A percentile compares a stretch with the other conserved stretches of the same genome.
These are phyloP conservation scores for Diddensiella santjacobensis DNA, from an alignment of 805 yeast species.

Conservation along the genomic window DNA sequence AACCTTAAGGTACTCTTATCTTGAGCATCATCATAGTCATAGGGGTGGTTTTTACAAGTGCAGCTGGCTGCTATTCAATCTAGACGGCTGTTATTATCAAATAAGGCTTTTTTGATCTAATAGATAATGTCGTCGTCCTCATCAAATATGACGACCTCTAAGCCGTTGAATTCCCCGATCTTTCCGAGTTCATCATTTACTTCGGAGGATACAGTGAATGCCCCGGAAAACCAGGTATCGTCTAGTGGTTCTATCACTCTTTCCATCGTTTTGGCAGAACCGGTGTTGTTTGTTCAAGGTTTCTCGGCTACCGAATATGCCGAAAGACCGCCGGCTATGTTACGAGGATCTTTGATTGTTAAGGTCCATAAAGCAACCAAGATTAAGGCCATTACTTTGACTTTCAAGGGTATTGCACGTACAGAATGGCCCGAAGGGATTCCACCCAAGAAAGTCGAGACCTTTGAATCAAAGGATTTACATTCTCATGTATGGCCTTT, in stretches of 20 bases:
- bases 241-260: constrained; percentile 63
- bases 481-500: constrained; percentile 91
- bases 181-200: constrained; percentile 17
- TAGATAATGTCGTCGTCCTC: background rate
- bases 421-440: constrained; percentile 98
- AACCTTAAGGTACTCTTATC: too few relatives aligned
- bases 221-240: constrained; percentile 45
- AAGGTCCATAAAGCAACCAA: constrained; percentile 68
- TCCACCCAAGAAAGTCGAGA: constrained; percentile 77
- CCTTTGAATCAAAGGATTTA: constrained; percentile 59
- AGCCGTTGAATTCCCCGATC: constrained; percentile 13
- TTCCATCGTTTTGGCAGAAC: constrained; percentile 76
- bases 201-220: constrained; percentile 13
- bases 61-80: too few relatives aligned
- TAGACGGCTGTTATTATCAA: too few relatives aligned
- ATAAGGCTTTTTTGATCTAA: too few relatives aligned
- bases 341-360: constrained; percentile 74
- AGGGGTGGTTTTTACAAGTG: too few relatives aligned
- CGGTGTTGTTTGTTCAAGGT: constrained; percentile 75
- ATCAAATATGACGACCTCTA: too few relatives aligned
- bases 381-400: constrained; percentile 58
- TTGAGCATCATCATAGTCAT: too few relatives aligned
- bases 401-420: constrained; percentile 62
- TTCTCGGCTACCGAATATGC: constrained; percentile 56
- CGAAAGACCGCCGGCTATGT: constrained; percentile 41